Conservation (phyloP, 257 asterid species). For the Ajuga chamaepitys region DNA sequence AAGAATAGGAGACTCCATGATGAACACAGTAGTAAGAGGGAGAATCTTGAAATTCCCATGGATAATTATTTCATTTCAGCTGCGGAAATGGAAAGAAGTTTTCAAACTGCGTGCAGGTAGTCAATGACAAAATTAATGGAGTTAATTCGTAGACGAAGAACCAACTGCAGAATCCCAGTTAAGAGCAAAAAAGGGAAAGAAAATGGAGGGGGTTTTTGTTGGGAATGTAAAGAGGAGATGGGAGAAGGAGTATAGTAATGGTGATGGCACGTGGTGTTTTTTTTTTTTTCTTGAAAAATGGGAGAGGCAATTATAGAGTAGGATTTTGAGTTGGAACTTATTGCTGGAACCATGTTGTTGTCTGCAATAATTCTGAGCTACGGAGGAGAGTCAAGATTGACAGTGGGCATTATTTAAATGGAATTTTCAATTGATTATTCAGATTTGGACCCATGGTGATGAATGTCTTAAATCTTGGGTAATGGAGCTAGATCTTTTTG, state of each 20-base stretch:
- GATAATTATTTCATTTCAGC: neutral
- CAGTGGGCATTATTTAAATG: neutral
- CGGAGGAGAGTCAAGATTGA: neutral
- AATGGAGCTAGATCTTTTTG: too few relatives aligned
- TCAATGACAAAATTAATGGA: neutral
- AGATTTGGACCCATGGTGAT: too few relatives aligned
- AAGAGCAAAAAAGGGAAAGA: neutral
- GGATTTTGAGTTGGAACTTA: conserved; percentile 19
- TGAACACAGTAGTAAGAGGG: conserved; percentile 17
- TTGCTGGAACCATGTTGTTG: conserved; percentile 13
- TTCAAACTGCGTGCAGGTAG: too few relatives aligned
- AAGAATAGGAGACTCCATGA: conserved; percentile 36
- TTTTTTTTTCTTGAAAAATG: conserved; percentile 25
- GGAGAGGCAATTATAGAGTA: conserved; percentile 18
- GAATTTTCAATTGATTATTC: too few relatives aligned
- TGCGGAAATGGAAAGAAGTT: neutral
- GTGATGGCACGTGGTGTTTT: conserved; percentile 24
- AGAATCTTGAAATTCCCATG: conserved; percentile 28
- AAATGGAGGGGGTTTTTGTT: conserved; percentile 10
- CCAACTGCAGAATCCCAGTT: conserved; percentile 1
- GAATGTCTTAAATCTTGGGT: too few relatives aligned
- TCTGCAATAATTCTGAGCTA: conserved; percentile 3
- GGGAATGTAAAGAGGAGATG: conserved; percentile 21
- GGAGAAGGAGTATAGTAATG: neutral
- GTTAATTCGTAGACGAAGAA: neutral